These are phyloP conservation scores for Cladophialophora chaetospira DNA, from an alignment of 2,329 filamentous ascomycete genomes.

Conservation along the genomic window DNA sequence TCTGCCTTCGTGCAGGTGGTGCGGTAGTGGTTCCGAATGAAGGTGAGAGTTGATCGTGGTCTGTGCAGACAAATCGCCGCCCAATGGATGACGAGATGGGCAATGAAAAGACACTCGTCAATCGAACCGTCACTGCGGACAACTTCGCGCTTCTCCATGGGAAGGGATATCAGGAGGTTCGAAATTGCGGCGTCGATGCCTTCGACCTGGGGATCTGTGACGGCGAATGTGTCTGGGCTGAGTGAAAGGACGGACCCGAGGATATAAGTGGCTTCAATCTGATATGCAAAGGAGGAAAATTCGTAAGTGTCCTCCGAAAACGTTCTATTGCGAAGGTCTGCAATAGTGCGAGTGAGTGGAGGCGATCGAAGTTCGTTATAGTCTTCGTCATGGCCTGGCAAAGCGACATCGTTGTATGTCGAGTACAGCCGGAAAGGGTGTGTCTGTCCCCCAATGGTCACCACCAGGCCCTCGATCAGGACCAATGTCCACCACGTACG, in stretches of 20 bases:
- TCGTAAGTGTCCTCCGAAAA: slow-evolving; percentile 69
- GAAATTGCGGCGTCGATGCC: slow-evolving; percentile 60
- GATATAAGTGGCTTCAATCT: slow-evolving; percentile 77
- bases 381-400: slow-evolving; percentile 83
- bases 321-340: slow-evolving; percentile 62
- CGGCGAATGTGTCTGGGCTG: slow-evolving; percentile 35
- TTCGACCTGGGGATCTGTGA: slow-evolving; percentile 54
- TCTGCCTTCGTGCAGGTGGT: slow-evolving; percentile 65
- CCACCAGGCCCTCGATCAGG: slow-evolving; percentile 80
- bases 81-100: slow-evolving; percentile 43
- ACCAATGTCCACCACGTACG: slow-evolving; percentile 90
- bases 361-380: slow-evolving; percentile 55
- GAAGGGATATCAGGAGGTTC: slow-evolving; percentile 81
- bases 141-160: slow-evolving; percentile 68
- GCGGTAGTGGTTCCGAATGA: slow-evolving; percentile 58
- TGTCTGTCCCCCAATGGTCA: slow-evolving; percentile 58
- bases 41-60: slow-evolving; percentile 72
- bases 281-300: slow-evolving; percentile 84
- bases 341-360: slow-evolving; percentile 61
- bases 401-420: slow-evolving; percentile 68
- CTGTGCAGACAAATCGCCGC: slow-evolving; percentile 75
- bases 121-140: slow-evolving; percentile 69
- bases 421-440: slow-evolving; percentile 58
- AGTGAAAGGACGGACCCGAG: slow-evolving; percentile 70
- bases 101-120: slow-evolving; percentile 62